Evolutionary conservation across 2,329 filamentous ascomycete species (phyloP), one percentile per base, ranked within the genome.

Genomic region (Orbilia oligospora): DNA sequence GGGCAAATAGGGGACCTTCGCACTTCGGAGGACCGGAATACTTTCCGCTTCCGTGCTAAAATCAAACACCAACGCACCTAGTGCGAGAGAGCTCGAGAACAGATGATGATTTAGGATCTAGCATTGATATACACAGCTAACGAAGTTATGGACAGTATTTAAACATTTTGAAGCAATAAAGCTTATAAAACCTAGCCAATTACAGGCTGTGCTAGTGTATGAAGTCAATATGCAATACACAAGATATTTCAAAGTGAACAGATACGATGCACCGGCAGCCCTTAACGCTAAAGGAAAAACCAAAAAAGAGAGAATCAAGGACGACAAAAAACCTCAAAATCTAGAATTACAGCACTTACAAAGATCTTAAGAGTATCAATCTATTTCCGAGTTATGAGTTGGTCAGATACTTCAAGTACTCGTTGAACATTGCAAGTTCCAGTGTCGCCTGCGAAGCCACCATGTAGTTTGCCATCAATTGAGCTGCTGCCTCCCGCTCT

Each of bases 401-500:
- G 5, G 49, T 71, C n/a, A 77, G 46, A 71, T 46, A 64, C 36
- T 30, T 71, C 58, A 77, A 33, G 18, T 77, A 77, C 18, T 77
- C 73, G 24, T 69, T 69, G 3, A 77, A 33, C 51, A 77, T 53
- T n/a, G 73, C 67, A 55, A 77, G 67, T 61, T 77, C 73, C 22
- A 68, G 55, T 0, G 73, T 77, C 5, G 67, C 73, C 61, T 77
- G 73, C 18, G 67, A 61, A n/a, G 73, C 73, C 3, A 77, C 73
- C 67, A 77, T 77, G 38, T 71, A 77, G 38, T 77, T 77, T 20
- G 73, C 68, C 53, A 77, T 55, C 30, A 77, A 36, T 41, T 71
- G 58, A 3, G 73, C 68, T 2, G 73, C 73, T 18, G 73, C 73
- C 16, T 77, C 73, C n/a, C 73, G 49, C 51, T 77, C 73, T 51